Conservation (phyloP, 2,329 filamentous ascomycete genomes). For the Sporothrix pseudoabietina region DNA sequence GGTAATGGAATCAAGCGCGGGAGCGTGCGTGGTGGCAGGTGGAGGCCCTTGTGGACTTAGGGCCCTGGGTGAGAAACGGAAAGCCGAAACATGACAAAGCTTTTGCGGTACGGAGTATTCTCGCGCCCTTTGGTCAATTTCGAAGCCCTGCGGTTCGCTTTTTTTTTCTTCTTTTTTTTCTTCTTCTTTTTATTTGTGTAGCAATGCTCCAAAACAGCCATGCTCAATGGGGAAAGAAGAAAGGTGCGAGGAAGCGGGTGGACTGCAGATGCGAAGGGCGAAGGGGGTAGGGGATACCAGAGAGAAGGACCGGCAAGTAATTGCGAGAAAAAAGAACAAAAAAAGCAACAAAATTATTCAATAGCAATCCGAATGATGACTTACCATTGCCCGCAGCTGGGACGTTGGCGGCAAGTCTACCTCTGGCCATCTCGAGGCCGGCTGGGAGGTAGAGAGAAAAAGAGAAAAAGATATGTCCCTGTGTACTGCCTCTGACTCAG, state of each 20-base stretch:
- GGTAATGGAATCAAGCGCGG: conserved; percentile 13
- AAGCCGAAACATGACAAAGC: conserved; percentile 20
- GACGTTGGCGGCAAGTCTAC: conserved; percentile 25
- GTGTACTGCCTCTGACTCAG: conserved; percentile 31
- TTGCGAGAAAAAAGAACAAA: neutral
- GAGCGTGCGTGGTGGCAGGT: neutral
- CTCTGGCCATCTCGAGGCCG: conserved; percentile 29
- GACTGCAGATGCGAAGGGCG: conserved; percentile 12
- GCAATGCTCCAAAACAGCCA: conserved; percentile 6
- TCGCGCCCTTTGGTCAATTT: neutral
- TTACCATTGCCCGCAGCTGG: conserved; percentile 27
- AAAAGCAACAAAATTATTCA: neutral
- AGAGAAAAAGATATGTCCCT: neutral
- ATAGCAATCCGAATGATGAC: conserved; percentile 14
- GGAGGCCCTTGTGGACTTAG: neutral
- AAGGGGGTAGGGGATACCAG: neutral
- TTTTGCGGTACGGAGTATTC: neutral
- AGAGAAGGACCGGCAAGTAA: neutral
- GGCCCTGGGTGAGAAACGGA: neutral
- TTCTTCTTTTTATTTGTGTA: neutral
- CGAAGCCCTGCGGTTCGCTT: neutral
- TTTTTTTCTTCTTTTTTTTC: neutral
- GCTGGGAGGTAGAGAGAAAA: neutral
- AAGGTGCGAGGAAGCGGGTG: neutral
- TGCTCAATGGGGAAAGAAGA: conserved; percentile 6